Base-by-base conservation (phyloP, 2,329 filamentous ascomycete genomes). In the Thermothelomyces thermophilus region DNA sequence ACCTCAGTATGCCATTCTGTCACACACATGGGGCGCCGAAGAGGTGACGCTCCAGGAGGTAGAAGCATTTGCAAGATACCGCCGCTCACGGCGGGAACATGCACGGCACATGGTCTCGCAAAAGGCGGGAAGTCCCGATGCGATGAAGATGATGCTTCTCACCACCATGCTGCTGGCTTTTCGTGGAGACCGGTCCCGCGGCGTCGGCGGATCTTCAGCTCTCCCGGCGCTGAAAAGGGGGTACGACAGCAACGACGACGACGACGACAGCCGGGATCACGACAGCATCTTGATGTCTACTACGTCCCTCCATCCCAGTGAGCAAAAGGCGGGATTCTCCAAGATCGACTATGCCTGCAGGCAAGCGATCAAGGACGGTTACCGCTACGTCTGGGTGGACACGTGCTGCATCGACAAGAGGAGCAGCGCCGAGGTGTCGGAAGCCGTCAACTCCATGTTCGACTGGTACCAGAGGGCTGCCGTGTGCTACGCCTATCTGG, bases 391-490 rank as follows among this genome's bases (percentile, higher is more conserved):
- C 9, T 70, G 67, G 66, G 62, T 64, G n/a, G 67, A 68, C 46
- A 68, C 66, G 1, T 64, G 62, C 33, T 69, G 68, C 40, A 69
- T 70, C 52, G 63, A 70, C 55, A 67, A 65, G 54, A 46, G 41
- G 1, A 67, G 62, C 50, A 64, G 62, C 2, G 60, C 64, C 0
- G 66, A 69, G 47, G 51, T 70, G 2, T 63, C 57, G 3, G 66
- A 69, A 36, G 64, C 67, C 5, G 64, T 69, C 40, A 69, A 68
- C 34, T 64, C 62, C 42, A 68, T 69, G 64, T 69, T 63, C 24
- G 33, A 50, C 0, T 68, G 64, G 64, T 66, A 66, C 46, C 55
- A 51, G 34, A 42, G 22, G 1, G 58, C 58, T 1, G 33, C 39
- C 0, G 52, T 68, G 2, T 69, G 68, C 53, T 69, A 68, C 40